Evolutionary conservation across 345 rosid species (phyloP).

Genomic region (Eucalyptus viminalis): DNA sequence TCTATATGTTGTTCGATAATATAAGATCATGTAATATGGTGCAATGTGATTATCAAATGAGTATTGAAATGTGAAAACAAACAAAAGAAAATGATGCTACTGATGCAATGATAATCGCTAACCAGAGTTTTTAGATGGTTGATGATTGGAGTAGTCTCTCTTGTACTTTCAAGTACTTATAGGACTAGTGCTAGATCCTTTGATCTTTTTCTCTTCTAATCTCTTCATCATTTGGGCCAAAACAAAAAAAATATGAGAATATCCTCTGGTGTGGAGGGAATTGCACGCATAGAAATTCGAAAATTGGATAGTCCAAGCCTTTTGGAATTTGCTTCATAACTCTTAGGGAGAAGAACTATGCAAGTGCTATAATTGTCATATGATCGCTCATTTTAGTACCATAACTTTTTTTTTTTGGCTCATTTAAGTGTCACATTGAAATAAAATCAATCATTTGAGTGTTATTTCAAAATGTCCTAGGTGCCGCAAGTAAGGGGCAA

Average conservation of each 20-base stretch:
- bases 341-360: too few species aligned
- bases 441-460: too few species aligned
- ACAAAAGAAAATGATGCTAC: neutral
- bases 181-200: neutral
- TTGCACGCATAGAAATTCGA: too few species aligned
- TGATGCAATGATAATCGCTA: neutral
- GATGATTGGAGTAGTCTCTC: neutral
- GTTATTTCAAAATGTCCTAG: neutral
- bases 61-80: too few species aligned
- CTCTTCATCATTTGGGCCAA: neutral
- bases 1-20: neutral
- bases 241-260: too few species aligned
- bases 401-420: too few species aligned
- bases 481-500: neutral
- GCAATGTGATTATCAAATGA: neutral
- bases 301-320: neutral
- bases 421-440: too few species aligned
- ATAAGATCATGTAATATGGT: neutral
- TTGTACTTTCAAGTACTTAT: neutral
- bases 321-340: neutral
- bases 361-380: too few species aligned
- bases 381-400: accelerated
- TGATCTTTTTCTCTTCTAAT: neutral
- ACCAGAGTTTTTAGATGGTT: neutral
- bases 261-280: too few species aligned